Conservation (phyloP, 176 grass and related monocot genomes). For the Carex pumila region DNA sequence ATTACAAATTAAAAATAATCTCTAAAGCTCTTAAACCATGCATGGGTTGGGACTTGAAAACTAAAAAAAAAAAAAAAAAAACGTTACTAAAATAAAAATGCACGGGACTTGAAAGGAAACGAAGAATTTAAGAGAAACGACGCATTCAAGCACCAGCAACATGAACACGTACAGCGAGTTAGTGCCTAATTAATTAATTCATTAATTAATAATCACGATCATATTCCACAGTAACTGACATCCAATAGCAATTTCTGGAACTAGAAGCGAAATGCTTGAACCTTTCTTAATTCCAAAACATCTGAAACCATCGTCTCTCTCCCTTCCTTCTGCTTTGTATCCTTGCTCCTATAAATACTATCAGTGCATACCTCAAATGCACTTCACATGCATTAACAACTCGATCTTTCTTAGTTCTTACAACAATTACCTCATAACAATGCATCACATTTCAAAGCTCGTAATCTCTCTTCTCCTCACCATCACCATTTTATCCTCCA, state of each 20-base stretch:
- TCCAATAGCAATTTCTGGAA: not conserved
- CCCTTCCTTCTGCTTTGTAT: not conserved
- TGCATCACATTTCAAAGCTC: slow-evolving; percentile 12
- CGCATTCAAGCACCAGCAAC: not conserved
- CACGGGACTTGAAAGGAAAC: not conserved
- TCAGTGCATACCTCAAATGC: not conserved
- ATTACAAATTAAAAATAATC: not conserved
- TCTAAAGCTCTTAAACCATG: not conserved
- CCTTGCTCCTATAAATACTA: not conserved
- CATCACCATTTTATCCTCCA: not conserved
- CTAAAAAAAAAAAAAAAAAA: too few relatives aligned
- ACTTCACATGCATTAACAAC: not conserved
- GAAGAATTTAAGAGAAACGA: not conserved
- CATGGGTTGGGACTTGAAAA: too few relatives aligned
- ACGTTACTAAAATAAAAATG: too few relatives aligned
- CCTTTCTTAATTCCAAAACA: slow-evolving; percentile 20
- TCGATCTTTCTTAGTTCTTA: not conserved
- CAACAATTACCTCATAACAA: not conserved
- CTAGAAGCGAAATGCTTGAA: not conserved
- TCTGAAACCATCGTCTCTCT: not conserved
- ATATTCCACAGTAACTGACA: not conserved
- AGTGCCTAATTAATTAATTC: not conserved
- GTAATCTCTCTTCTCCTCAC: not conserved
- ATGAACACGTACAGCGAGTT: not conserved
- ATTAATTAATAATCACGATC: not conserved